Evolutionary conservation across 129 eudicot genomes (phyloP), one percentile per base, ranked within the genome.

Genomic region (Artemisia tridentata): DNA sequence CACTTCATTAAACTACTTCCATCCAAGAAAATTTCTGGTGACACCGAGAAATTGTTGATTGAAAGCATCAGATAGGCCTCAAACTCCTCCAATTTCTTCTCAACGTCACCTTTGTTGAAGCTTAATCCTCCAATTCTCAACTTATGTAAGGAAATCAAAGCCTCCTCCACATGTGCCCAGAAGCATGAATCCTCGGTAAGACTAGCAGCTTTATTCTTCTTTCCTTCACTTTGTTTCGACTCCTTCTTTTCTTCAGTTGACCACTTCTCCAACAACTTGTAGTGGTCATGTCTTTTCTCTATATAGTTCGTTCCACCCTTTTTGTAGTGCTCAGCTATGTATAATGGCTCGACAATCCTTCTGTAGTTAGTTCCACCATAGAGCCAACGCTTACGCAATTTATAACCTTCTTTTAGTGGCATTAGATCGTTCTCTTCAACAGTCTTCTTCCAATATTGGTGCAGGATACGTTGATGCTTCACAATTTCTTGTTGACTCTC

Each of bases 141-240:
- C 3, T 63, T 19, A 1, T 15, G 1, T 11, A 74, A 72, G 0
- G 48, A 65, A 65, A 80, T 80, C 56, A 68, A 43, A 3, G 88
- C 86, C 53, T 86, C 91, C 75, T 86, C 91, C 0, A 83, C 91
- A 23, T 55, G 68, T 2, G 91, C 91, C 91, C 91, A 86, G 29
- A 86, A 86, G 45, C 88, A 78, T 46, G 91, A 80, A 72, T 86
- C 88, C 34, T 80, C 84, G 0, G 86, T 86, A 21, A 75, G 68
- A 65, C 84, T 80, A n/a, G 74, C 65, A 38, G 86, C 71, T 50
- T 75, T 21, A 9, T 15, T 63, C 11, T 61, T 72, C 20, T 67
- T 75, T 61, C 7, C 71, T 7, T 20, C 64, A 0, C 11, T 17
- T 4, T 62, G 1, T 3, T 34, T 43, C 1, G 17, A 51, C 3